These are phyloP conservation scores for Pestalotiopsis sp. DNA, from an alignment of 2,329 filamentous ascomycete genomes.

Conservation along the genomic window DNA sequence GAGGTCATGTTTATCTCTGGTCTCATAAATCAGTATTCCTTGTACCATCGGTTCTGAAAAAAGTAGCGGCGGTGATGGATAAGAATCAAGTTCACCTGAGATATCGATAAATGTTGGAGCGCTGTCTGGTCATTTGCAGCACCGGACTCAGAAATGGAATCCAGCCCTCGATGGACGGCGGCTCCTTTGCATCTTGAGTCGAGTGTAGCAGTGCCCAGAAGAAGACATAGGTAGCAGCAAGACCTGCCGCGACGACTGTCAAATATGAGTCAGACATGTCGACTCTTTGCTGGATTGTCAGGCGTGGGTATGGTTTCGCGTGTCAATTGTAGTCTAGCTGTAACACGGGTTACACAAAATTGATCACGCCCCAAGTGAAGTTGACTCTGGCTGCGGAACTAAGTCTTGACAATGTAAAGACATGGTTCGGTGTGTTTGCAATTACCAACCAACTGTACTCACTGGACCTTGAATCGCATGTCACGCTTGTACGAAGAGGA, in stretches of 20 bases:
- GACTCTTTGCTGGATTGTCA: not conserved
- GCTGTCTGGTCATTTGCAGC: not conserved
- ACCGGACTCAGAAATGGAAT: constrained; percentile 18
- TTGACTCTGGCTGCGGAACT: too few species aligned
- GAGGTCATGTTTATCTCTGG: not conserved
- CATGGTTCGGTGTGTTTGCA: too few species aligned
- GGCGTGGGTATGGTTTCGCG: too few species aligned
- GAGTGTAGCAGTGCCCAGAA: not conserved
- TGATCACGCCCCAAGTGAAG: too few species aligned
- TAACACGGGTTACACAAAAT: too few species aligned
- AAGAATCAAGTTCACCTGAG: not conserved
- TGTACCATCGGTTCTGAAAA: not conserved
- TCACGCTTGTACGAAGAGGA: too few species aligned
- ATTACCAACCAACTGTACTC: too few species aligned
- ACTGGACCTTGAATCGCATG: too few species aligned
- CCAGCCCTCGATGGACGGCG: constrained; percentile 25
- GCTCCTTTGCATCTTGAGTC: constrained; percentile 13
- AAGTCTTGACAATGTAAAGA: too few species aligned
- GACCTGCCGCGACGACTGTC: not conserved
- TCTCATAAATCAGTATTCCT: not conserved
- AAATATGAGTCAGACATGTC: constrained; percentile 5
- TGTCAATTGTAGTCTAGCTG: too few species aligned
- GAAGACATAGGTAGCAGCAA: constrained; percentile 1
- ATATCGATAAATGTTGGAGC: not conserved
- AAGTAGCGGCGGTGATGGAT: not conserved